Evolutionary conservation across 352 stramenopile genomes (phyloP).

Genomic region (Thalassiosira mediterranea): DNA sequence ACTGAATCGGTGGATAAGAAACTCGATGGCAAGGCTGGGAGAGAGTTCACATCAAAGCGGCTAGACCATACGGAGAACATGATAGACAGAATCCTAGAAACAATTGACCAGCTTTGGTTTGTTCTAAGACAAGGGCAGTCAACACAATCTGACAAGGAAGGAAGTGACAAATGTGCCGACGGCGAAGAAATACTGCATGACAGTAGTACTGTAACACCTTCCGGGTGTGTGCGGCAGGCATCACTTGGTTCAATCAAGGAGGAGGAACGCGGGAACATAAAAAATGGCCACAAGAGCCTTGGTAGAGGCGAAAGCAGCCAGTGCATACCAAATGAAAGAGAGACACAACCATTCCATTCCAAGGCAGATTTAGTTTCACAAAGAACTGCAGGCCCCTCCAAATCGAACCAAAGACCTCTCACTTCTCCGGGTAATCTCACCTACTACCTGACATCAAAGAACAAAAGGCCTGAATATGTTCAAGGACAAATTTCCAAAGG

Average conservation of each 20-base stretch:
- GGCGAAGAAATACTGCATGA: too few species aligned
- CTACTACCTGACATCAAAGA: constrained; percentile 17
- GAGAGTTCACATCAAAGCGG: constrained; percentile 20
- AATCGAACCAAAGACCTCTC: constrained; percentile 5
- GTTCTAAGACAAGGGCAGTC: too few species aligned
- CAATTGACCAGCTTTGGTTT: constrained; percentile 26
- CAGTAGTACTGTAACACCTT: too few species aligned
- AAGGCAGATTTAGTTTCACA: constrained; percentile 2
- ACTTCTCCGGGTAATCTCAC: constrained; percentile 17
- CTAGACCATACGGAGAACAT: constrained; percentile 34
- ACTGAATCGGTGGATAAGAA: constrained; percentile 24
- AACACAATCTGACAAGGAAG: too few species aligned
- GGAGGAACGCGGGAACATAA: too few species aligned
- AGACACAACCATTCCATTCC: too few species aligned
- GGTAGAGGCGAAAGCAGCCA: too few species aligned
- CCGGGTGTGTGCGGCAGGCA: too few species aligned
- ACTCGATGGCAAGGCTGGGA: constrained; percentile 22
- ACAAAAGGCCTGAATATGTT: neutral
- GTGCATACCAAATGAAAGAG: too few species aligned
- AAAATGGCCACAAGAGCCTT: too few species aligned
- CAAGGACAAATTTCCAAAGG: neutral
- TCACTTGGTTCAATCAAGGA: too few species aligned
- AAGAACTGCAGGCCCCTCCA: neutral
- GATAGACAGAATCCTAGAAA: constrained; percentile 32
- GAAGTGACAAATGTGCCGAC: too few species aligned